Conservation (phyloP, 2,329 filamentous ascomycete genomes). For the Cyanodermella asteris region DNA sequence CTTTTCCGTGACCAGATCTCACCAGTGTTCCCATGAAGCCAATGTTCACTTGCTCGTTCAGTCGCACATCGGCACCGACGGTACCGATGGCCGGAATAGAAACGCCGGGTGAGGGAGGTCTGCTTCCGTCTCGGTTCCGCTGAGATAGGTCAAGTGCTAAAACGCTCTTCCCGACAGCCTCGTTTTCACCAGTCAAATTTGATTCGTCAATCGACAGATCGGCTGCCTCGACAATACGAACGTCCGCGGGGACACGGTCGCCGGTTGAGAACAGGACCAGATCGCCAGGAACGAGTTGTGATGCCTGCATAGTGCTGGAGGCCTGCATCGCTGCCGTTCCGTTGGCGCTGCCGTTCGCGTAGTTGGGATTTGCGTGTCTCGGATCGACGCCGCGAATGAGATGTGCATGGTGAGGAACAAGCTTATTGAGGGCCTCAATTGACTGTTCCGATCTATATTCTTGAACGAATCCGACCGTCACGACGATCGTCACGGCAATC, state of each 20-base stretch:
- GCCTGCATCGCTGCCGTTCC: conserved; percentile 45
- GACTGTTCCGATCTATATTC: conserved; percentile 97
- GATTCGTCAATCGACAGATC: conserved; percentile 91
- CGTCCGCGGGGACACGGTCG: conserved; percentile 87
- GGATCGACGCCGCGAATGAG: conserved; percentile 44
- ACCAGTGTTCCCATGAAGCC: conserved; percentile 97
- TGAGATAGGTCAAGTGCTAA: conserved; percentile 30
- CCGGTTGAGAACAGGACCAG: conserved; percentile 86
- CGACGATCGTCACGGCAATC: conserved; percentile 88
- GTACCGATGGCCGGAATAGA: conserved; percentile 35
- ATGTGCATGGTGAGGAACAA: conserved; percentile 90
- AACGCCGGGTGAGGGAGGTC: conserved; percentile 33
- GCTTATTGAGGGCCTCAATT: conserved; percentile 75
- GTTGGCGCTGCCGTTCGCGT: conserved; percentile 28
- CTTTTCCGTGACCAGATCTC: conserved; percentile 83
- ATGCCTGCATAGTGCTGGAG: conserved; percentile 68
- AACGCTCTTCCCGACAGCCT: conserved; percentile 61
- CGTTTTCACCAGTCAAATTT: conserved; percentile 90
- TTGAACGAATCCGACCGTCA: conserved; percentile 87
- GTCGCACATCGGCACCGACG: conserved; percentile 41
- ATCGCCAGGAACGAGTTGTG: conserved; percentile 76
- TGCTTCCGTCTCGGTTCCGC: conserved; percentile 14
- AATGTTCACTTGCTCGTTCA: conserved; percentile 68
- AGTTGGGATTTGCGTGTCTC: conserved; percentile 5
- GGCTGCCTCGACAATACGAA: conserved; percentile 74